These are phyloP conservation scores for Beta corolliflora DNA, from an alignment of 179 eudicot species.

Conservation along the genomic window DNA sequence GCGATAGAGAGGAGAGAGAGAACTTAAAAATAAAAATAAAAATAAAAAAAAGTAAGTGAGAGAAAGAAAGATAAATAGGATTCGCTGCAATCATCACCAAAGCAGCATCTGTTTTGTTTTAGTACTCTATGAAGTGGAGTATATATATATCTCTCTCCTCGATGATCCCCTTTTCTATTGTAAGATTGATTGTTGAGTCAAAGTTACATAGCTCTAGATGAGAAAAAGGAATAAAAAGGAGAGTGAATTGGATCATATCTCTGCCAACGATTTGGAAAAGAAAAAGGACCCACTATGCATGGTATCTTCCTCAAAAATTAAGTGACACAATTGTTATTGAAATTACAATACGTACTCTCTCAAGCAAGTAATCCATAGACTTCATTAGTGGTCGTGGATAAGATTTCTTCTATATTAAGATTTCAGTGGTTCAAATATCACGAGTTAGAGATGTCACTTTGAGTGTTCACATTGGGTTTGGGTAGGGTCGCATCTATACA, in stretches of 20 bases:
- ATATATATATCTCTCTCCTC: no score
- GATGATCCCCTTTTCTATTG: slow-evolving; percentile 18
- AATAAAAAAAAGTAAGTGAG: slow-evolving; percentile 18
- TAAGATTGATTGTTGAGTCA: slow-evolving; percentile 51
- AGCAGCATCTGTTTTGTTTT: slow-evolving; percentile 24
- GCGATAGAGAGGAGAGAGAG: slow-evolving; percentile 8
- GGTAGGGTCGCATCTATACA: not conserved
- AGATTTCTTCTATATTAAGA: slow-evolving; percentile 3
- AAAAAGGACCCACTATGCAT: slow-evolving; percentile 3
- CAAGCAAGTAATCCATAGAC: not conserved
- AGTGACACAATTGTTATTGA: not conserved
- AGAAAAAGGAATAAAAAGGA: slow-evolving; percentile 27
- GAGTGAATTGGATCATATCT: slow-evolving; percentile 16
- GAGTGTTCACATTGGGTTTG: not conserved
- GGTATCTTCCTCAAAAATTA: not conserved
- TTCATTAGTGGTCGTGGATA: slow-evolving; percentile 8
- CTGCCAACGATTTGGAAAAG: slow-evolving; percentile 17
- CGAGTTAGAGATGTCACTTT: not conserved
- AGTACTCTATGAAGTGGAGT: not conserved
- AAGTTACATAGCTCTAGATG: slow-evolving; percentile 31
- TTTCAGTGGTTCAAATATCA: not conserved
- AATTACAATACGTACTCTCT: not conserved
- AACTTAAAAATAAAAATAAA: no score
- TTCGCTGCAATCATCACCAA: slow-evolving; percentile 62
- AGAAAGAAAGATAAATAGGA: slow-evolving; percentile 21